Evolutionary conservation across 1,139 yeast species (phyloP).

Genomic region (Ogataea hybrid): DNA sequence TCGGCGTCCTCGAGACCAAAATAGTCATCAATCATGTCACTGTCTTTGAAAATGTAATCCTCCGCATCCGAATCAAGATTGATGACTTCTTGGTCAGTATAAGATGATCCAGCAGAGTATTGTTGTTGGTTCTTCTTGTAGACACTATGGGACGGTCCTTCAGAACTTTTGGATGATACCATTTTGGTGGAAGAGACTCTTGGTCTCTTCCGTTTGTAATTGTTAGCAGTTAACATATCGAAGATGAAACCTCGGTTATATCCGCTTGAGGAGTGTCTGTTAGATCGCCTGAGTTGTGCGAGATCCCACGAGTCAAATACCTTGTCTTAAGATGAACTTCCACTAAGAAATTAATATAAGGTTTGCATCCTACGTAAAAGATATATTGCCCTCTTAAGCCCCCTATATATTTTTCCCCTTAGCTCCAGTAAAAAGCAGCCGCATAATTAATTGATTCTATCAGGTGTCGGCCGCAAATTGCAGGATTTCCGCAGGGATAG

Average conservation of each 20-base stretch:
- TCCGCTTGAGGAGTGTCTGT: no score
- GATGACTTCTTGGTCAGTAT: constrained; percentile 26
- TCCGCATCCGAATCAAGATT: constrained; percentile 41
- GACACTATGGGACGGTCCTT: constrained; percentile 1
- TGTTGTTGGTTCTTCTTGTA: constrained; percentile 22
- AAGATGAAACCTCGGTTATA: not conserved
- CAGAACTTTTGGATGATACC: constrained; percentile 9
- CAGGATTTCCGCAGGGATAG: constrained; percentile 7
- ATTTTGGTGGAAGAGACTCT: constrained; percentile 26
- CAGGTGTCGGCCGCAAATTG: not conserved
- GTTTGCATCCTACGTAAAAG: constrained; percentile 1
- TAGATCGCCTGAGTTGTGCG: no score
- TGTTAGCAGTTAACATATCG: constrained; percentile 18
- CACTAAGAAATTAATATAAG: not conserved
- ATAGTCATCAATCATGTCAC: constrained; percentile 20
- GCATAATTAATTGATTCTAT: constrained; percentile 6
- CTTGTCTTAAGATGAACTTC: not conserved
- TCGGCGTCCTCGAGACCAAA: constrained; percentile 16
- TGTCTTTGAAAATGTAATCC: constrained; percentile 35
- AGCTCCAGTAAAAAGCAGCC: constrained; percentile 2
- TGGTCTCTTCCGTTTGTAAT: constrained; percentile 33
- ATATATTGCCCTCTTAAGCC: constrained; percentile 12
- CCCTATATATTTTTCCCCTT: constrained; percentile 4
- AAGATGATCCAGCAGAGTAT: constrained; percentile 12
- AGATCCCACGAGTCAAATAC: not conserved